phyloP scores from a whole-genome alignment of 164 flowering plant species.

The Macadamia tetraphylla region DNA sequence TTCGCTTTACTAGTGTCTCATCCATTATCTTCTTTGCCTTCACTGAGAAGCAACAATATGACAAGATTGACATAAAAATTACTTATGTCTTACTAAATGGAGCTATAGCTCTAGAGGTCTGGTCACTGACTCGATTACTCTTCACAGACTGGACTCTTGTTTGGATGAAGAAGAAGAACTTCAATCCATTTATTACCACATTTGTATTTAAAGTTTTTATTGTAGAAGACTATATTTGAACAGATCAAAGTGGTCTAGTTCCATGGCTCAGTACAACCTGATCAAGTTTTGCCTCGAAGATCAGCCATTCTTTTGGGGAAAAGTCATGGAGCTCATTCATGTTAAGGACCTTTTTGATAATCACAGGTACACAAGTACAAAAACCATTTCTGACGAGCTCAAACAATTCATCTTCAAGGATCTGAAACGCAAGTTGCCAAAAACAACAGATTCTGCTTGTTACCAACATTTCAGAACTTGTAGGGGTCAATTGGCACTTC shows the following conservation, averaged over 20 bases:
- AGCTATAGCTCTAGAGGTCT: not conserved
- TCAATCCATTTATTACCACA: not conserved
- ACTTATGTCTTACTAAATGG: not conserved
- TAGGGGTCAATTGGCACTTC: not conserved
- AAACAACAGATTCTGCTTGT: not conserved
- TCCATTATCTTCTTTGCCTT: not conserved
- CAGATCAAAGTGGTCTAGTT: not conserved
- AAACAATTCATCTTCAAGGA: not conserved
- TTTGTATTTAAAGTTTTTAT: not conserved
- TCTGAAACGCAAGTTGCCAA: not conserved
- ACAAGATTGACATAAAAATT: not conserved
- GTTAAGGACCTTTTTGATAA: not conserved
- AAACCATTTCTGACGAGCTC: not conserved
- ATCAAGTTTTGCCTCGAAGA: not conserved
- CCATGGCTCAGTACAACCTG: not conserved
- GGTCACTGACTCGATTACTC: not conserved
- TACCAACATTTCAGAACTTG: not conserved
- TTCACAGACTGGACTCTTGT: not conserved
- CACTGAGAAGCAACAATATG: not conserved
- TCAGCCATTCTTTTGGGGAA: not conserved
- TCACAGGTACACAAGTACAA: not conserved
- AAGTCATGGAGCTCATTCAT: not conserved
- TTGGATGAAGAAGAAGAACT: not conserved
- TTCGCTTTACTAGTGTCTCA: not conserved
- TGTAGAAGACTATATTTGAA: not conserved